Conservation (phyloP, 306 rosid species). For the Medicago ruthenica region DNA sequence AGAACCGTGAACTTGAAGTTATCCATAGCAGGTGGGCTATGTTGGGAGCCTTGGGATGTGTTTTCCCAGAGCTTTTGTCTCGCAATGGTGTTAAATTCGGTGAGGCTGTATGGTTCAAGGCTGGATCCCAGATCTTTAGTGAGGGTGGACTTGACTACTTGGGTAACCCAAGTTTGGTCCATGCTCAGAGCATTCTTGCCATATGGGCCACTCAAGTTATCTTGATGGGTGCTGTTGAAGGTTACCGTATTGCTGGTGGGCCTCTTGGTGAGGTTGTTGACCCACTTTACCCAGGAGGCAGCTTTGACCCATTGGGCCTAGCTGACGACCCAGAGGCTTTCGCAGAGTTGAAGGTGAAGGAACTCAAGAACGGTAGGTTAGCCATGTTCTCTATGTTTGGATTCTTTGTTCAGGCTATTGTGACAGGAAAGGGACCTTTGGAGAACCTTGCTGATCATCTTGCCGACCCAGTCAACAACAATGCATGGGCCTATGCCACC, state of each 20-base stretch:
- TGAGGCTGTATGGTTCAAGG: conserved; percentile 95
- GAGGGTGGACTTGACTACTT: conserved; percentile 96
- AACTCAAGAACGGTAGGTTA: conserved; percentile 83
- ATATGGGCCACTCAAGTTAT: conserved; percentile 85
- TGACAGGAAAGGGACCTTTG: conserved; percentile 85
- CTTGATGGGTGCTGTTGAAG: conserved; percentile 92
- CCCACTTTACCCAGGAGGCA: conserved; percentile 95
- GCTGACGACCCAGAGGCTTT: conserved; percentile 97
- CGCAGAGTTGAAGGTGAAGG: conserved; percentile 93
- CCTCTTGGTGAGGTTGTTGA: conserved; percentile 85
- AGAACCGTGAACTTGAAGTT: conserved; percentile 79
- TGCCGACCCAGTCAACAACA: conserved; percentile 96
- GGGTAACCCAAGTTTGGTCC: conserved; percentile 92
- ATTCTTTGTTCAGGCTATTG: conserved; percentile 91
- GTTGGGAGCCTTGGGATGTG: conserved; percentile 87
- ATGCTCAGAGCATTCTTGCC: conserved; percentile 93
- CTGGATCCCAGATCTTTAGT: conserved; percentile 87
- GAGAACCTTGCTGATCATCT: conserved; percentile 96
- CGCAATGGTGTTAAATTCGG: conserved; percentile 90
- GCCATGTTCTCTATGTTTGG: conserved; percentile 98
- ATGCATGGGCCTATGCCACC: conserved; percentile 91
- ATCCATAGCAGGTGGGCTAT: conserved; percentile 93
- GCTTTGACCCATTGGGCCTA: conserved; percentile 94
- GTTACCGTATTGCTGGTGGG: conserved; percentile 88
- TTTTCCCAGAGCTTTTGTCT: conserved; percentile 85